Evolutionary conservation across 2,329 filamentous ascomycete species (phyloP).

Genomic region (Microdochium nivale): DNA sequence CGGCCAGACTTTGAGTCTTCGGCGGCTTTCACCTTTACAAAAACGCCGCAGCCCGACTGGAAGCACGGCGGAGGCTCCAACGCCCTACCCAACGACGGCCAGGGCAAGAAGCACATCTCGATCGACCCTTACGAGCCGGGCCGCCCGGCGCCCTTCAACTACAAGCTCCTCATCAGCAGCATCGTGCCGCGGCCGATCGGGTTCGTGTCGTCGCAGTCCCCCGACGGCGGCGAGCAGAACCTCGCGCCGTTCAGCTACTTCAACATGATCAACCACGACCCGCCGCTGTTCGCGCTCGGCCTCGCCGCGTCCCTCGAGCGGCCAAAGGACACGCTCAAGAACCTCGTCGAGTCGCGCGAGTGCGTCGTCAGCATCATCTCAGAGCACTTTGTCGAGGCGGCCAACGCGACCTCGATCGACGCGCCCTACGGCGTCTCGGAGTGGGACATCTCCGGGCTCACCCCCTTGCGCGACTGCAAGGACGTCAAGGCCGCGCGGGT

Average conservation of each 20-base stretch:
- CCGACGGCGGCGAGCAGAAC: slow-evolving; percentile 58
- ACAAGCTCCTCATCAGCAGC: slow-evolving; percentile 82
- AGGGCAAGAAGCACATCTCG: slow-evolving; percentile 51
- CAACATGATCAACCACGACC: slow-evolving; percentile 76
- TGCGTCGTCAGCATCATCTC: slow-evolving; percentile 55
- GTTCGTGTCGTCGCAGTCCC: slow-evolving; percentile 45
- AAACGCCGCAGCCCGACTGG: slow-evolving; percentile 60
- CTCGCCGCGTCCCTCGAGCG: slow-evolving; percentile 45
- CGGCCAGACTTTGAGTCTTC: slow-evolving; percentile 51
- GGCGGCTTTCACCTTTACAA: slow-evolving; percentile 44
- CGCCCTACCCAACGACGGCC: slow-evolving; percentile 20
- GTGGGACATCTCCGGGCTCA: slow-evolving; percentile 62
- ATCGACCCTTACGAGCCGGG: slow-evolving; percentile 75
- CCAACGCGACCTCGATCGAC: slow-evolving; percentile 51
- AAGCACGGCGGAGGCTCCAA: slow-evolving; percentile 58
- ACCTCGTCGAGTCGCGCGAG: slow-evolving; percentile 46
- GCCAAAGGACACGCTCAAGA: slow-evolving; percentile 50
- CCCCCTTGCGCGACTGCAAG: slow-evolving; percentile 53
- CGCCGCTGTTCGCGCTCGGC: slow-evolving; percentile 56
- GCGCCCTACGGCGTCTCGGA: slow-evolving; percentile 48
- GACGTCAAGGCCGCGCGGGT: slow-evolving; percentile 66
- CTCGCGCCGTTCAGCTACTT: slow-evolving; percentile 86
- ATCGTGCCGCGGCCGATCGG: slow-evolving; percentile 77
- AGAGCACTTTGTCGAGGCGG: slow-evolving; percentile 54
- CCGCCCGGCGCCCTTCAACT: slow-evolving; percentile 64